Evolutionary conservation across 2,329 filamentous ascomycete genomes (phyloP), one percentile per base, ranked within the genome.

Genomic region (Plectosphaerella cucumerina): DNA sequence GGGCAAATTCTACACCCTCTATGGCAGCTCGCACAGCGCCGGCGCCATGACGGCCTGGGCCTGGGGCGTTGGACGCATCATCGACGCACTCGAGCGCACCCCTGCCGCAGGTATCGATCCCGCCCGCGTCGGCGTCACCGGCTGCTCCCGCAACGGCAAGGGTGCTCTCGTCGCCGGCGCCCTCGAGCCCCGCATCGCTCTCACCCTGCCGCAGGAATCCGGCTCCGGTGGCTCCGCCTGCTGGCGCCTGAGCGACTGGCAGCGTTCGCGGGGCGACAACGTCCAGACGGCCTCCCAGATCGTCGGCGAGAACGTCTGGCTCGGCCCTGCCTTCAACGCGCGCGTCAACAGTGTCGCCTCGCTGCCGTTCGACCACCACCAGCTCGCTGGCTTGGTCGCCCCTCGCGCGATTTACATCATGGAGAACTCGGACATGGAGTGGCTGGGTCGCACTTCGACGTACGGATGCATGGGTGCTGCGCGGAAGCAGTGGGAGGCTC

Each of bases 271-370:
- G 53, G 71, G 69, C 26, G 70, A 72, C 56, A 72, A 73, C 41
- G 74, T 77, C 26, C 75, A 80, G 59, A 76, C 75, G 4, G 69
- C 75, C 2, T 61, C 66, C 21, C 65, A 80, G 62, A 80, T 80
- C 45, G 67, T 79, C 5, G 65, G 60, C n/a, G 77, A 79, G 59
- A 79, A 81, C 49, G 72, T 75, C 4, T 80, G 76, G 76, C 78
- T 79, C 67, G 72, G 73, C 17, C 66, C 63, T 2, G 60, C 60
- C 21, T 80, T 80, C 62, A 70, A 76, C 49, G 85, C 72, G 37
- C 65, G 70, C 53, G 67, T 70, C 77, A 78, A 84, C 68, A 73
- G 59, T 41, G 65, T 71, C 51, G 69, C 69, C 51, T 62, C 65
- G 49, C 63, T 80, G 6, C 74, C 77, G 4, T 70, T 75, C 51